Conservation (phyloP, 129 eudicot genomes). For the Flaveria sonorensis region DNA sequence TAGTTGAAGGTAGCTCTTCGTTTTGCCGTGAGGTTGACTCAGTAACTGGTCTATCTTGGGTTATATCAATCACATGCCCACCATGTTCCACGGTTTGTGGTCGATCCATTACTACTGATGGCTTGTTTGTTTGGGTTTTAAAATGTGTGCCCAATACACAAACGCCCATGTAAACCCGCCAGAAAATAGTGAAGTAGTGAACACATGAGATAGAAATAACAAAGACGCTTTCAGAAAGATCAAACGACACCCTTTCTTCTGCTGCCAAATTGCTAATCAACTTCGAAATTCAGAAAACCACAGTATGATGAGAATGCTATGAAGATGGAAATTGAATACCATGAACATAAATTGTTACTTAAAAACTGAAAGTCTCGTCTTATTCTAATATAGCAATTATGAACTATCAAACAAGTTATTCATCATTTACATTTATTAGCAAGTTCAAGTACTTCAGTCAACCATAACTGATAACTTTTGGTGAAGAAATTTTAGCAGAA, state of each 20-base stretch:
- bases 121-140: constrained; percentile 43
- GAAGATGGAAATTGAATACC: constrained; percentile 6
- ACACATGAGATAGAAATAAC: constrained; percentile 49
- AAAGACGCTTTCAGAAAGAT: constrained; percentile 21
- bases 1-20: constrained; percentile 64
- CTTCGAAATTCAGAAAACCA: constrained; percentile 25
- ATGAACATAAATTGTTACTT: not conserved
- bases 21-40: constrained; percentile 41
- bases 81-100: constrained; percentile 41
- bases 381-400: not conserved
- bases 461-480: not conserved
- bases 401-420: not conserved
- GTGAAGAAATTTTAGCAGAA: not conserved
- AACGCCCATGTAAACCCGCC: constrained; percentile 58
- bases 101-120: constrained; percentile 62
- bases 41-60: constrained; percentile 51
- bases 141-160: constrained; percentile 54
- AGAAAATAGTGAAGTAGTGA: constrained; percentile 34
- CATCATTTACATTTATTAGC: too few relatives aligned
- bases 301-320: constrained; percentile 4
- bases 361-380: not conserved
- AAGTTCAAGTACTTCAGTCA: not conserved
- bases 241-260: not conserved
- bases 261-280: constrained; percentile 7
- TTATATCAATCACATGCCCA: constrained; percentile 76